These are phyloP conservation scores for Coniochaeta sp. DNA, from an alignment of 2,329 filamentous ascomycete genomes.

Conservation along the genomic window DNA sequence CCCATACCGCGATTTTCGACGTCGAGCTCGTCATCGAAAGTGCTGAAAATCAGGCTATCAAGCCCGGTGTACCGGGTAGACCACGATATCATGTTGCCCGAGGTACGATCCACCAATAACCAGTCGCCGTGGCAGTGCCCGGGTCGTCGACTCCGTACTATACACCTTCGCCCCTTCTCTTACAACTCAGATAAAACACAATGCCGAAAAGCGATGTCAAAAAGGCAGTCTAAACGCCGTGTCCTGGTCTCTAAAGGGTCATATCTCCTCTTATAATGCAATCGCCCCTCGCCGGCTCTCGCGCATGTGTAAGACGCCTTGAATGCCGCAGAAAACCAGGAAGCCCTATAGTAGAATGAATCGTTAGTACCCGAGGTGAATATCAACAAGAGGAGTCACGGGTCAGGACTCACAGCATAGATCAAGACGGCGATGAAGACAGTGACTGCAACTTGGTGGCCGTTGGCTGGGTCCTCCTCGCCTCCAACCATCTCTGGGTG, in stretches of 20 bases:
- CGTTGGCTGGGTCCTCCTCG: conserved; percentile 63
- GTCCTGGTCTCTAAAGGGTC: not conserved
- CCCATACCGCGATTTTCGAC: not conserved
- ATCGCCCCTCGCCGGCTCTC: conserved; percentile 80
- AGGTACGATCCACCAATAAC: not conserved
- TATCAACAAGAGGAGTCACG: not conserved
- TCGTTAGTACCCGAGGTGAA: not conserved
- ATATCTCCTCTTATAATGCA: conserved; percentile 43
- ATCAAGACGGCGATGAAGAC: conserved; percentile 84
- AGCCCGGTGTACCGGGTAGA: too few relatives aligned
- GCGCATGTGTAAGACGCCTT: conserved; percentile 78
- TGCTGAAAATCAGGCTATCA: not conserved
- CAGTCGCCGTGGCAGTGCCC: not conserved
- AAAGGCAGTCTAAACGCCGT: not conserved
- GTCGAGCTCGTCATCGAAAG: not conserved
- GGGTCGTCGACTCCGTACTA: not conserved
- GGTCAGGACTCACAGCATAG: conserved; percentile 63
- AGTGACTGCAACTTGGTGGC: conserved; percentile 70
- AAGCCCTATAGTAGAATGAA: conserved; percentile 55
- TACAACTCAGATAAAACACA: not conserved
- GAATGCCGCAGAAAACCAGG: conserved; percentile 83
- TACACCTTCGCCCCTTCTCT: not conserved
- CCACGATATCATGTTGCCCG: too few relatives aligned
- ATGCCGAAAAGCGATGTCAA: not conserved
- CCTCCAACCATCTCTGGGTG: conserved; percentile 81